Evolutionary conservation across 495 filamentous ascomycete genomes (phyloP).

Genomic region (Diplogelasinospora grovesii): DNA sequence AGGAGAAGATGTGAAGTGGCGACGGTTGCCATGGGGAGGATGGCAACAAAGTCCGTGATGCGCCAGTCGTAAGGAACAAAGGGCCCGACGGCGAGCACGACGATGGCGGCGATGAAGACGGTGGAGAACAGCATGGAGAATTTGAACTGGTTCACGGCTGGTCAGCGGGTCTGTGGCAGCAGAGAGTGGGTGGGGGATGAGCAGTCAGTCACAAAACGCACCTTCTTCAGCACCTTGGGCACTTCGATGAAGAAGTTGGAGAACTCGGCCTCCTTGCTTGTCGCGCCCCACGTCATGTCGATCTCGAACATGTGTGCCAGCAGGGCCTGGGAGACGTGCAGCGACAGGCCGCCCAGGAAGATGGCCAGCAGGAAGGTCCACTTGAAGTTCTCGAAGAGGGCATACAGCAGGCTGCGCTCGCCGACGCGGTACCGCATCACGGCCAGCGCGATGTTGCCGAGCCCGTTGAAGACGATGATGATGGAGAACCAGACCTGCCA

Average conservation of each 20-base stretch:
- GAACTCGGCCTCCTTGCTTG: constrained; percentile 64
- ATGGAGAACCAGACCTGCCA: constrained; percentile 75
- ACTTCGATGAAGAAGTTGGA: constrained; percentile 77
- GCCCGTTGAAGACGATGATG: constrained; percentile 64
- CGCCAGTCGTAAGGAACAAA: constrained; percentile 63
- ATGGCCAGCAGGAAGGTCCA: constrained; percentile 63
- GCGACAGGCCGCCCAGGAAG: constrained; percentile 63
- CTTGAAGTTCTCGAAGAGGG: constrained; percentile 64
- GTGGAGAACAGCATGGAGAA: constrained; percentile 63
- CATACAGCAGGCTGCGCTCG: constrained; percentile 45
- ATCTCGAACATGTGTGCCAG: constrained; percentile 67
- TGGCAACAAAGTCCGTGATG: constrained; percentile 74
- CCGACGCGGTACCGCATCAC: constrained; percentile 64
- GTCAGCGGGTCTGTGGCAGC: no score
- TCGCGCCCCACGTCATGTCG: constrained; percentile 66
- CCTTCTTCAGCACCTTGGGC: constrained; percentile 63
- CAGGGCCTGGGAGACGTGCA: constrained; percentile 62
- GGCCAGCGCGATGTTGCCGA: constrained; percentile 58
- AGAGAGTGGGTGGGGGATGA: no score
- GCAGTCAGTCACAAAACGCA: constrained; percentile 12
- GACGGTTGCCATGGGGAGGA: constrained; percentile 71
- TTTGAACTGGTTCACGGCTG: constrained; percentile 50
- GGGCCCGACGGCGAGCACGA: constrained; percentile 55
- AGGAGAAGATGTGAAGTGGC: constrained; percentile 61
- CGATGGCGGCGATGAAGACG: constrained; percentile 56